Evolutionary conservation across 305 asterid genomes (phyloP), one percentile per base, ranked within the genome.

Genomic region (Rubia peregrina): DNA sequence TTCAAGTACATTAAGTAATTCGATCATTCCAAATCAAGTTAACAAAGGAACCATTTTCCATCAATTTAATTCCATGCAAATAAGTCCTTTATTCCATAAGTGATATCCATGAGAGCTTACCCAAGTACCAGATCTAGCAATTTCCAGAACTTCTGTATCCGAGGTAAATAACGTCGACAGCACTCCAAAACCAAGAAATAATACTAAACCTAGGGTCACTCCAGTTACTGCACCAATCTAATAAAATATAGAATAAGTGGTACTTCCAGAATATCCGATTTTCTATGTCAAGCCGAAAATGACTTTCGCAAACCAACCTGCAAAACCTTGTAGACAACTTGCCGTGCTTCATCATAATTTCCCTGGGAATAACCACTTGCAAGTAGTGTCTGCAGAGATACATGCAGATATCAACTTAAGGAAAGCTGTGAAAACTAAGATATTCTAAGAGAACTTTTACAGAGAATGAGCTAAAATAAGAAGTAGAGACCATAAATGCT

Each of bases 341-440:
- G 77, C 70, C 95, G 87, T 41, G 96, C 96, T 75, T 82, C 81
- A 61, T 73, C 79, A 76, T 90, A 91, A 75, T 86, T 83, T 69
- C 95, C 97, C 81, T 87, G 91, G 76, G 97, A 91, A 77, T 81
- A 90, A 55, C 84, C 95, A 80, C 88, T 78, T 13, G 97, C 98
- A 74, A 93, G 94, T 67, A 90, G 89, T 80, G 97, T 84, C 98
- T 90, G 81, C 59, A 55, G 51, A 80, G 73, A 75, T 24, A 12
- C 71, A 66, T 43, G 63, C 68, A 70, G 73, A 66, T 73, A 66
- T 67, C 55, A 42, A 61, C 30, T 69, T 13, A 62, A 62, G 41
- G 59, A 55, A 69, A 64, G 36, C 42, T 14, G 55, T 53, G 13
- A 42, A 43, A 74, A 40, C 36, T 22, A 51, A 30, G 42, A 9